Base-by-base conservation (phyloP, 2,329 filamentous ascomycete species). In the Exophiala alcalophila region DNA sequence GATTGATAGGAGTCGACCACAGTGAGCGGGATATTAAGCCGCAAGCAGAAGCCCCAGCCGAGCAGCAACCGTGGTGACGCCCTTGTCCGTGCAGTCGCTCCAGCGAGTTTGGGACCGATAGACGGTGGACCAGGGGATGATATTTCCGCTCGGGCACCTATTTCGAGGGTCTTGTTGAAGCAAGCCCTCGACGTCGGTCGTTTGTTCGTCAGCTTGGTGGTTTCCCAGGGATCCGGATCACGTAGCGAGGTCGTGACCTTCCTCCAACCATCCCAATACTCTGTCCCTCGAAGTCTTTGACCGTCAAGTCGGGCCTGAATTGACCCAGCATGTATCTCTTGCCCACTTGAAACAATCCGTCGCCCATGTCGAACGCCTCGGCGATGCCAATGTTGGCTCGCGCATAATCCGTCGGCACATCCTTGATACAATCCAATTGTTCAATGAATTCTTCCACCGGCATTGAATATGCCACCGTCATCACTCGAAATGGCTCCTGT, bases 201-300 rank as follows among this genome's bases (percentile, higher is more conserved):
- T n/a, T n/a, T n/a, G n/a, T n/a, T n/a, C n/a, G n/a, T n/a, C n/a
- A n/a, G n/a, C n/a, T n/a, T n/a, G 19, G 12, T 12, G 14, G 28
- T 29, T 40, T 40, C 14, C 37, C 37, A 11, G 52, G 54, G 21
- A 53, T 14, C 5, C 48, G 45, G 12, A 53, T 46, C 25, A 55
- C 18, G 36, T 52, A 54, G 16, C 40, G 29, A n/a, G 54, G 52
- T 28, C 46, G 38, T 11, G 36, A 38, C n/a, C n/a, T n/a, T 26
- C 47, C 37, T n/a, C 47, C 47, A 10, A 45, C 52, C 40, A 49
- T 47, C 8, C 50, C 54, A 25, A 44, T 29, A 28, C 39, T 50
- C 25, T 79, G 73, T 80, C 81, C 84, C 0, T 81, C 81, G 7
- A 81, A 55, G 1, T 79, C 71, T 46, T 63, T 67, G 46, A 84